phyloP scores from a whole-genome alignment of 495 filamentous ascomycete species.

The Xylaria acuta region DNA sequence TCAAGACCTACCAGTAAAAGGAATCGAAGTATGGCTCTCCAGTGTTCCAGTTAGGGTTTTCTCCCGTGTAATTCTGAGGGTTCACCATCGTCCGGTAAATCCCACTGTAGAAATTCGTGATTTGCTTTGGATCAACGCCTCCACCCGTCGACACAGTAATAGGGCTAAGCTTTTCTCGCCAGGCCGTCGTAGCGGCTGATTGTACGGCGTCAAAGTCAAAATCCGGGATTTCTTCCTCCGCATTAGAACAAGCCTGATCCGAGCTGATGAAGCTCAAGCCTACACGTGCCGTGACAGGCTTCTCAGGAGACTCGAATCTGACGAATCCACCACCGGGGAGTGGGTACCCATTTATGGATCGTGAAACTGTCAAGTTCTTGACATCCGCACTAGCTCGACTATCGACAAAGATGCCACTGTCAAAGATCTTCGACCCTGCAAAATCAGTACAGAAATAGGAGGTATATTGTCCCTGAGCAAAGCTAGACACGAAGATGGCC shows the following conservation, averaged over 20 bases:
- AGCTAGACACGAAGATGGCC: conserved; percentile 72
- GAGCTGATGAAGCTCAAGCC: conserved; percentile 75
- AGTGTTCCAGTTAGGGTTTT: conserved; percentile 76
- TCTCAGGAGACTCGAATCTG: conserved; percentile 55
- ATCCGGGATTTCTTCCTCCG: conserved; percentile 69
- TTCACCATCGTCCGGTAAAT: conserved; percentile 74
- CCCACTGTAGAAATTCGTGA: conserved; percentile 73
- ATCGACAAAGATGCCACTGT: conserved; percentile 69
- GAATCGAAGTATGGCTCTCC: conserved; percentile 81
- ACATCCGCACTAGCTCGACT: conserved; percentile 61
- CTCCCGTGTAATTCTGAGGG: conserved; percentile 80
- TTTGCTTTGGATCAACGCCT: conserved; percentile 55
- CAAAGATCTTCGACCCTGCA: conserved; percentile 62
- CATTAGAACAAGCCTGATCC: conserved; percentile 69
- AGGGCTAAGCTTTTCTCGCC: conserved; percentile 67
- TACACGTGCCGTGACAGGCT: conserved; percentile 65
- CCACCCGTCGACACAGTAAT: conserved; percentile 63
- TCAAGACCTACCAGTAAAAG: conserved; percentile 68
- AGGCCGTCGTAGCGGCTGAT: conserved; percentile 59
- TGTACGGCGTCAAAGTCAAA: conserved; percentile 68
- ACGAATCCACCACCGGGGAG: conserved; percentile 71
- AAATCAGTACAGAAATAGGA: conserved; percentile 76
- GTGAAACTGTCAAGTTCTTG: conserved; percentile 62
- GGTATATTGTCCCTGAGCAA: conserved; percentile 67
- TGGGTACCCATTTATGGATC: conserved; percentile 68